Base-by-base conservation (phyloP, 2,329 filamentous ascomycete species). In the Fusarium sp. region DNA sequence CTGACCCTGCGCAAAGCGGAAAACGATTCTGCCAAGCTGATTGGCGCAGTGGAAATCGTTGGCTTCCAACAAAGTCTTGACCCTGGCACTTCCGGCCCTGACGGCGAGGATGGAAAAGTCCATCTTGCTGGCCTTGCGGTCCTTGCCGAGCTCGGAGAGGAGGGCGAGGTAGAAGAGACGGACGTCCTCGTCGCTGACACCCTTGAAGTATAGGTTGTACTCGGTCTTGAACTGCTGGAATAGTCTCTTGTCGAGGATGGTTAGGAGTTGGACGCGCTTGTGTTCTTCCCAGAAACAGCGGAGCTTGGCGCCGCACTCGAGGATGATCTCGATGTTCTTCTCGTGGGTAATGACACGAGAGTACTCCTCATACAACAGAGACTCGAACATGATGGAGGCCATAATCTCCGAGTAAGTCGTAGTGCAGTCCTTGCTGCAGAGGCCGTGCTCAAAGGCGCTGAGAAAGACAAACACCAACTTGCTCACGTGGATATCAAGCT, bases 401-500 rank as follows among this genome's bases (percentile, higher is more conserved):
- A 74, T 79, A 51, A 83, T 75, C 71, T 83, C 79, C 0, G 83
- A 81, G 76, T 82, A 82, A 3, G 78, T 80, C 20, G 77, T 60
- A 3, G 72, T 64, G 38, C 70, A 72, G 9, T 76, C 65, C 14
- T 80, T 76, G 11, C 76, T 73, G 18, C 76, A 74, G 3, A 84
- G 74, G 4, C 77, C 76, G 38, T 81, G 80, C 67, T 84, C 81
- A 33, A 85, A 81, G 0, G 78, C 77, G 4, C 82, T 81, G 1
- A 85, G 72, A 73, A 85, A 85, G 10, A 84, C 77, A 23, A 84
- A 80, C 4, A 80, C 77, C 0, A 77, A 73, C 61, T 77, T 80
- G 55, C 74, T 77, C 38, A 80, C 69, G 40, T 77, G 76, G 2
- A 74, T 72, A 2, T 79, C 73, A 10, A 83, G 66, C 62, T 79